phyloP scores from a whole-genome alignment of 345 rosid species.

The Eucalyptus regnans region DNA sequence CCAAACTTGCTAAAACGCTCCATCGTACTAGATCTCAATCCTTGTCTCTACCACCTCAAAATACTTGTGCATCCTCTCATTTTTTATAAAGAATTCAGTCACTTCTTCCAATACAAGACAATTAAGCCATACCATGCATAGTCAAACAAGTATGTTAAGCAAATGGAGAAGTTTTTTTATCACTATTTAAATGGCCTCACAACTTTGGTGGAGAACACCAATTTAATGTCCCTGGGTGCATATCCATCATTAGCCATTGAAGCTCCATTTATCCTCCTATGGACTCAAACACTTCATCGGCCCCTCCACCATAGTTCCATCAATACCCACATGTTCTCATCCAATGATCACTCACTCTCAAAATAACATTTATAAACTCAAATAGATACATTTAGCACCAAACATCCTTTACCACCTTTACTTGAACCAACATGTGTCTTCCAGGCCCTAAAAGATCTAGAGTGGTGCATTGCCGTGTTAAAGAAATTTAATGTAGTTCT shows the following conservation, averaged over 20 bases:
- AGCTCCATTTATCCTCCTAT: not conserved
- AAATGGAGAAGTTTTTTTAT: not conserved
- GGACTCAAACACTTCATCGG: not conserved
- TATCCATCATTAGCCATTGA: not conserved
- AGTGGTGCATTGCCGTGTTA: accelerated
- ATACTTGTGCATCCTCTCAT: not conserved
- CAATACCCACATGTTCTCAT: too few species aligned
- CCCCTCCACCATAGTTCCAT: not conserved
- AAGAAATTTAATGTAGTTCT: too few species aligned
- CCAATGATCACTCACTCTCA: too few species aligned
- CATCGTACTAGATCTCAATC: too few species aligned
- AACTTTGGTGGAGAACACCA: not conserved
- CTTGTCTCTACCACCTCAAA: not conserved
- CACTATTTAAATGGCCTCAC: not conserved
- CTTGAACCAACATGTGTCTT: too few species aligned
- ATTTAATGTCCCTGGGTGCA: not conserved
- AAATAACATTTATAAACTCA: too few species aligned
- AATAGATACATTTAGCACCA: too few species aligned
- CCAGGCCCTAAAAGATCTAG: too few species aligned
- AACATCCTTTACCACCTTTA: too few species aligned
- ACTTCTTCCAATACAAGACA: not conserved
- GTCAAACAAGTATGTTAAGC: not conserved
- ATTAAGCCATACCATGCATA: not conserved
- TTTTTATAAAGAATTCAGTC: not conserved
- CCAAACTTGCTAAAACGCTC: not conserved